Evolutionary conservation across 1,139 yeast genomes (phyloP).

Genomic region (Arxiozyma heterogenica): DNA sequence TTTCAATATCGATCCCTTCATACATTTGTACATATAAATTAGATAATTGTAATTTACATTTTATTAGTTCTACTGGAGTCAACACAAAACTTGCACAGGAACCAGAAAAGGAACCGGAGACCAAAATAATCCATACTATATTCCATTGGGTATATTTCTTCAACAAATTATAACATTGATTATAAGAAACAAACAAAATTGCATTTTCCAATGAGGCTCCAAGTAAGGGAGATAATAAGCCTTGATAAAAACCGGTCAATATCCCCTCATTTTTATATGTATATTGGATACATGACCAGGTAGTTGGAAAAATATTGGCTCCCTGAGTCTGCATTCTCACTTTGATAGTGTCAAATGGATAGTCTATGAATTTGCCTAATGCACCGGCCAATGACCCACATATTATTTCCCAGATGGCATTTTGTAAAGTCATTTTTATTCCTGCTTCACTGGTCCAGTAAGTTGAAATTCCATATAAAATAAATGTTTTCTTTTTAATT

Average conservation of each 20-base stretch:
- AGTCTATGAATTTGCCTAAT: slow-evolving; percentile 75
- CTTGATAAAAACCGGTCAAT: slow-evolving; percentile 49
- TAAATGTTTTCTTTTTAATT: too few relatives aligned
- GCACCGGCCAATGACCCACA: slow-evolving; percentile 55
- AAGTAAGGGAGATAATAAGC: slow-evolving; percentile 68
- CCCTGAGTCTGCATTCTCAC: slow-evolving; percentile 77
- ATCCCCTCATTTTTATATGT: slow-evolving; percentile 65
- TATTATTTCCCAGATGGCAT: slow-evolving; percentile 20
- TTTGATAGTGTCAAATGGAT: slow-evolving; percentile 87
- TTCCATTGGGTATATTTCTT: slow-evolving; percentile 25
- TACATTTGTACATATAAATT: slow-evolving; percentile 23
- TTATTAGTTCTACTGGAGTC: slow-evolving; percentile 83
- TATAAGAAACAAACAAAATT: slow-evolving; percentile 55
- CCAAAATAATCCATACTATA: slow-evolving; percentile 37
- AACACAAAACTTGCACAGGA: slow-evolving; percentile 71
- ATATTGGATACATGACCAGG: slow-evolving; percentile 43
- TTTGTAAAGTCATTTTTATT: not conserved
- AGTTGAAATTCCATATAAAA: not conserved
- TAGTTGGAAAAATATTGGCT: slow-evolving; percentile 31
- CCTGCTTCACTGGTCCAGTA: not conserved
- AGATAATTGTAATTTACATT: slow-evolving; percentile 81
- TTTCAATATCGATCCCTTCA: not conserved
- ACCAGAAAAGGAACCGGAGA: slow-evolving; percentile 77
- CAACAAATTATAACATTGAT: slow-evolving; percentile 35
- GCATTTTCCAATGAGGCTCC: slow-evolving; percentile 90